Evolutionary conservation across 2,329 filamentous ascomycete genomes (phyloP).

Genomic region (Apiospora kogelbergensis): DNA sequence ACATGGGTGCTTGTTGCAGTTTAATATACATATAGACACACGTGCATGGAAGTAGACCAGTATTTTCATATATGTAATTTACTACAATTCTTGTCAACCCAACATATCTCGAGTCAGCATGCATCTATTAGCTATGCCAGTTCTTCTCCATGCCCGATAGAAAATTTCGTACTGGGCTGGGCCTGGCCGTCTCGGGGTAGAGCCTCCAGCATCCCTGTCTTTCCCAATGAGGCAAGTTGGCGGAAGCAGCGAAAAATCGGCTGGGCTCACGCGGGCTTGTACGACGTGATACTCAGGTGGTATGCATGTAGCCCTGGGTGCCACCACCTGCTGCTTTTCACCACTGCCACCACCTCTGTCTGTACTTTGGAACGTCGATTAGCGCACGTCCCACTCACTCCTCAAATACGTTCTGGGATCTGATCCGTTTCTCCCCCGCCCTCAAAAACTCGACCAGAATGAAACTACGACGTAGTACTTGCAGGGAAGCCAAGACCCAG

Average conservation of each 20-base stretch:
- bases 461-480: slow-evolving; percentile 4
- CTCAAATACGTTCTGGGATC: slow-evolving; percentile 3
- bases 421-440: background rate
- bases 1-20: background rate
- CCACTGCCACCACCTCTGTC: too few species aligned
- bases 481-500: slow-evolving; percentile 7
- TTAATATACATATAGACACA: background rate
- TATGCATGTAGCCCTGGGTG: slow-evolving; percentile 4
- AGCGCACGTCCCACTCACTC: background rate
- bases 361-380: background rate
- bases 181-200: background rate
- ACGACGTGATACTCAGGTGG: slow-evolving; percentile 4
- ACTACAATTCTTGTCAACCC: background rate
- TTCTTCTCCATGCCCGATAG: background rate
- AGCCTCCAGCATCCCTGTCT: background rate
- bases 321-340: background rate
- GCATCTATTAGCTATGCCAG: background rate
- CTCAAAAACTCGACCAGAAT: background rate
- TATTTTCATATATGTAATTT: background rate
- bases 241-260: slow-evolving; percentile 5
- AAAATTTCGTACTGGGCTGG: background rate
- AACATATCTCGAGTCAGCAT: too few species aligned
- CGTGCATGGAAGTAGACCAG: background rate
- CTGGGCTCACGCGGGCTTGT: background rate
- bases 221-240: background rate